phyloP scores from a whole-genome alignment of 371 early-diverging fungal genomes.

The Catenaria anguillulae region DNA sequence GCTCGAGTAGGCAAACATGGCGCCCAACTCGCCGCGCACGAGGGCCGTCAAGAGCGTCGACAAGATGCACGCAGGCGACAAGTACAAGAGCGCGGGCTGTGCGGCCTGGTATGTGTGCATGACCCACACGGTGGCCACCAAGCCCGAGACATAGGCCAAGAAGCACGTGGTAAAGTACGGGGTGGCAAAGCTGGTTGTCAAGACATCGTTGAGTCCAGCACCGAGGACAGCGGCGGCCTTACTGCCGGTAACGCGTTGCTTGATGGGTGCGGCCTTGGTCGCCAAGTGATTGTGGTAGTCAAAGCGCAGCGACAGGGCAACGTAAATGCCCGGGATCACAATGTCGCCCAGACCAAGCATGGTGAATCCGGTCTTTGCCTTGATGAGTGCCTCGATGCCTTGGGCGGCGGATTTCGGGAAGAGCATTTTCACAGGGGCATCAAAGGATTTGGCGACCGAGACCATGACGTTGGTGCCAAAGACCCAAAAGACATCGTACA shows the following conservation, averaged over 20 bases:
- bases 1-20: slow-evolving; percentile 61
- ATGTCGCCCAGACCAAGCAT: slow-evolving; percentile 98
- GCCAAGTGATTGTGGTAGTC: slow-evolving; percentile 45
- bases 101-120: slow-evolving; percentile 95
- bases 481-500: slow-evolving; percentile 98
- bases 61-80: slow-evolving; percentile 88
- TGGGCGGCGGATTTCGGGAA: slow-evolving; percentile 62
- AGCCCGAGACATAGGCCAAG: slow-evolving; percentile 65
- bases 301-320: slow-evolving; percentile 75
- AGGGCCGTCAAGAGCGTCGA: slow-evolving; percentile 64
- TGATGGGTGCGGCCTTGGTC: slow-evolving; percentile 15
- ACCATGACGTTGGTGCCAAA: slow-evolving; percentile 98
- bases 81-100: slow-evolving; percentile 89
- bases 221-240: slow-evolving; percentile 11
- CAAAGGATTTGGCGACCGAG: slow-evolving; percentile 88
- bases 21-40: slow-evolving; percentile 64
- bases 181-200: slow-evolving; percentile 67
- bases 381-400: slow-evolving; percentile 27
- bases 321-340: slow-evolving; percentile 91
- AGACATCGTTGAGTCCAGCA: slow-evolving; percentile 55
- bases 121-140: slow-evolving; percentile 75
- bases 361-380: slow-evolving; percentile 58
- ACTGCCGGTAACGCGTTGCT: slow-evolving; percentile 25
- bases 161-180: slow-evolving; percentile 76
- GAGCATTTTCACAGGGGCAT: slow-evolving; percentile 91